Evolutionary conservation across 2,329 filamentous ascomycete species (phyloP).

Genomic region (Cercospora beticola): DNA sequence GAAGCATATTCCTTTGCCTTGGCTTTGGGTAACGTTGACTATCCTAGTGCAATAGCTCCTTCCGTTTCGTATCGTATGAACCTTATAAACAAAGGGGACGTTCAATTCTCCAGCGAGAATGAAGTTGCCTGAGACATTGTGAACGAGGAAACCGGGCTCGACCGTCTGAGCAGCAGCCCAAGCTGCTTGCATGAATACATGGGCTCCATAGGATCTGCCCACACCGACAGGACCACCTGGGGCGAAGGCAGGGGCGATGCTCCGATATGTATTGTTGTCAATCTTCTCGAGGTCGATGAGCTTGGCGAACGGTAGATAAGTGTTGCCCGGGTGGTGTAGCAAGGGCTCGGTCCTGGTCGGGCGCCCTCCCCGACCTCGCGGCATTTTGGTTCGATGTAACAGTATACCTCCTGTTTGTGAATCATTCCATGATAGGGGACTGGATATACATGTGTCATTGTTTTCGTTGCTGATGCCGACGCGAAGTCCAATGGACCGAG

Average conservation of each 20-base stretch:
- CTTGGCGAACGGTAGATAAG: conserved; percentile 42
- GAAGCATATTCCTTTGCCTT: conserved; percentile 50
- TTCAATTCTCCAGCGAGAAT: conserved; percentile 49
- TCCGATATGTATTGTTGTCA: conserved; percentile 43
- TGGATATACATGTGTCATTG: background rate
- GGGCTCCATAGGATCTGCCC: conserved; percentile 53
- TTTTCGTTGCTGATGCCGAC: background rate
- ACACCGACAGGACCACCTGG: conserved; percentile 41
- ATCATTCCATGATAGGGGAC: background rate
- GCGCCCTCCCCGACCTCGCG: conserved; percentile 16
- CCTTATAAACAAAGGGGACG: conserved; percentile 53
- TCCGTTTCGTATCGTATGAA: conserved; percentile 53
- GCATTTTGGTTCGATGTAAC: background rate
- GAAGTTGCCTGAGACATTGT: conserved; percentile 56
- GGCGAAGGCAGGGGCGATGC: conserved; percentile 44
- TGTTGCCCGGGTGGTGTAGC: conserved; percentile 31
- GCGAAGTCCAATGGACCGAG: background rate
- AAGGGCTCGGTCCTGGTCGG: conserved; percentile 16
- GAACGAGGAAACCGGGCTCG: conserved; percentile 50
- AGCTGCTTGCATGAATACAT: conserved; percentile 58
- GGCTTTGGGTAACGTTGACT: conserved; percentile 53
- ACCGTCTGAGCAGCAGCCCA: conserved; percentile 59
- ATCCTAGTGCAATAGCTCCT: conserved; percentile 53
- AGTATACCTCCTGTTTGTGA: background rate
- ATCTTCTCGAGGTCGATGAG: conserved; percentile 45